A percentile compares a stretch with the other conserved stretches of the same genome.
phyloP scores from a whole-genome alignment of 2,329 filamentous ascomycete genomes.

The Ophiocordyceps sinensis region DNA sequence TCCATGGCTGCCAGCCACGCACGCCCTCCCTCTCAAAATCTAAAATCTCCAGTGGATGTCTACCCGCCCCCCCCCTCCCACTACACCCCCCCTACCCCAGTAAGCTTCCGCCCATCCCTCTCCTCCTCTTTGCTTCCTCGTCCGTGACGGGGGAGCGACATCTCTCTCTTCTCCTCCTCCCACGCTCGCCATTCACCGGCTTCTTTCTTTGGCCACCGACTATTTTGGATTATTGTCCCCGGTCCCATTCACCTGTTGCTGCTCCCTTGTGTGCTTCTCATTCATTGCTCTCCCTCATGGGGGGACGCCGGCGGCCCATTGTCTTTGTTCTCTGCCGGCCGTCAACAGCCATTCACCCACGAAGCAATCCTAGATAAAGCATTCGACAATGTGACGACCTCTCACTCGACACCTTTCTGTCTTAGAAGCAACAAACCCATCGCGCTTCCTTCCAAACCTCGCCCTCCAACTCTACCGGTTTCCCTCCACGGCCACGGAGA shows the following conservation, averaged over 20 bases:
- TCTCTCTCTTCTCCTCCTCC: slow-evolving; percentile 1
- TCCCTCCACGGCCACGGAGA: background rate
- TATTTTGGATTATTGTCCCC: slow-evolving; percentile 3
- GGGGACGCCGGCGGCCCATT: slow-evolving; percentile 6
- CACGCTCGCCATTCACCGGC: slow-evolving; percentile 3
- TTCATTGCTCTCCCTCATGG: slow-evolving; percentile 10
- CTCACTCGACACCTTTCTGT: slow-evolving; percentile 1
- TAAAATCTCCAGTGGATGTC: background rate
- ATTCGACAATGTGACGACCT: slow-evolving; percentile 6
- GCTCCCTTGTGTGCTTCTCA: slow-evolving; percentile 2
- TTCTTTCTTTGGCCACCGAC: slow-evolving; percentile 9
- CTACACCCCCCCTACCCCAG: background rate
- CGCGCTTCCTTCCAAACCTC: background rate
- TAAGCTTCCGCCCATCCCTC: slow-evolving; percentile 1
- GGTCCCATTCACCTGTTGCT: background rate
- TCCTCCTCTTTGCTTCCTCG: slow-evolving; percentile 1
- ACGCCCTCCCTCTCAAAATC: background rate
- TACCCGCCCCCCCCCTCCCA: background rate
- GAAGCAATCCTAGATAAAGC: background rate
- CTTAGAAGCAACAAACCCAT: background rate
- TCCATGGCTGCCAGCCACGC: slow-evolving; percentile 1
- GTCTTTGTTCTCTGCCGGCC: slow-evolving; percentile 5
- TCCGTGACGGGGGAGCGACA: background rate
- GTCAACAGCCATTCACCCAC: background rate
- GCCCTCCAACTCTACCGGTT: background rate